These are phyloP conservation scores for Apiotrichum domesticum DNA, from an alignment of 1,284 basidiomycete species.

Conservation along the genomic window DNA sequence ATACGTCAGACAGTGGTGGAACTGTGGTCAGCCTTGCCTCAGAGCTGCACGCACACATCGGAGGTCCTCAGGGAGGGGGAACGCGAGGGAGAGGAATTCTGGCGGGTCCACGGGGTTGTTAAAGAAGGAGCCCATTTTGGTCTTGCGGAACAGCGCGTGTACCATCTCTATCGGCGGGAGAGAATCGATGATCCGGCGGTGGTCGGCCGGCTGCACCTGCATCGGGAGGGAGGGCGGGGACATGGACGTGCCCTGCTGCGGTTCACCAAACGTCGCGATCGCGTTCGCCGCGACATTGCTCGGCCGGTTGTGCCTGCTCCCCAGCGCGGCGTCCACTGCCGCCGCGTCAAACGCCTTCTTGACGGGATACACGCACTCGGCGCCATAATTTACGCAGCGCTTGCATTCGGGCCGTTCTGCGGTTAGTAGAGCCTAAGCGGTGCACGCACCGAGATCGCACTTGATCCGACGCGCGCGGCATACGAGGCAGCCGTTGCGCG, in stretches of 20 bases:
- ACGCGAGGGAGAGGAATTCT: slow-evolving; percentile 30
- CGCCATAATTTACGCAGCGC: slow-evolving; percentile 19
- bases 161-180: slow-evolving; percentile 30
- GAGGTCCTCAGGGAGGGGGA: slow-evolving; percentile 31
- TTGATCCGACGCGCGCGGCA: slow-evolving; percentile 35
- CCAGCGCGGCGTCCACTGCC: slow-evolving; percentile 21
- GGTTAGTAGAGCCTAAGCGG: background rate
- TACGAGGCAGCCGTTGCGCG: slow-evolving; percentile 32
- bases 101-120: slow-evolving; percentile 30
- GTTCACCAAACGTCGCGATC: slow-evolving; percentile 4
- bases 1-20: slow-evolving; percentile 41
- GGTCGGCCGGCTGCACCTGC: background rate
- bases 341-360: slow-evolving; percentile 31
- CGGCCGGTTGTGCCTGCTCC: slow-evolving; percentile 23
- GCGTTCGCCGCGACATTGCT: slow-evolving; percentile 14
- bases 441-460: slow-evolving; percentile 31
- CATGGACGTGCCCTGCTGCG: background rate
- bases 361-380: slow-evolving; percentile 35
- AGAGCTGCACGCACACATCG: slow-evolving; percentile 24
- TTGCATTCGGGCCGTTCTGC: slow-evolving; percentile 8
- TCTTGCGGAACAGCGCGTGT: slow-evolving; percentile 33
- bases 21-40: slow-evolving; percentile 18
- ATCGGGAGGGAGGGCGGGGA: background rate
- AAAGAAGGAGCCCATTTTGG: slow-evolving; percentile 39
- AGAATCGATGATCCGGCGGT: slow-evolving; percentile 5